Percentiles rank a stretch among this genome's conserved stretches.
These are phyloP conservation scores for Tetraselmis chui DNA, from an alignment of 139 green algal genomes.

Conservation along the genomic window DNA sequence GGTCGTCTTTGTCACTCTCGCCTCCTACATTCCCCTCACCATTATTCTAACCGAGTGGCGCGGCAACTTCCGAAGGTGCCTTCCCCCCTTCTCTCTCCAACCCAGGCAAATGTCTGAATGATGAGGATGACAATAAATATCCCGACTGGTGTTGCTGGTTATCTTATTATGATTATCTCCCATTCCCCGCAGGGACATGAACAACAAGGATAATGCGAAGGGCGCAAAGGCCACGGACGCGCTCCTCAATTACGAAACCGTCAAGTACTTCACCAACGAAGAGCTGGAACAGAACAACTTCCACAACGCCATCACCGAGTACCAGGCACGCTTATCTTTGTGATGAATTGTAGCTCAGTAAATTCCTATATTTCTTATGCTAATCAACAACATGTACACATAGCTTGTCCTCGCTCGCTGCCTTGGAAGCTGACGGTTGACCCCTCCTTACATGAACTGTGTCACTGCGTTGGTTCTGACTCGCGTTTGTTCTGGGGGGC, in stretches of 20 bases:
- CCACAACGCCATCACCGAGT: slow-evolving; percentile 53
- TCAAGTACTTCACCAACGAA: slow-evolving; percentile 81
- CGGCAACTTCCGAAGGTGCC: slow-evolving; percentile 54
- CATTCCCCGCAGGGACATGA: slow-evolving; percentile 42
- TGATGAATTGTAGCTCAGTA: no score
- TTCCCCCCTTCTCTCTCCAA: no score
- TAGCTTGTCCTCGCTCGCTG: neutral
- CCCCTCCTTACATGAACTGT: no score
- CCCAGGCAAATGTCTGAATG: no score
- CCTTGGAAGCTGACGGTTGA: neutral
- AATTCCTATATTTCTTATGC: neutral
- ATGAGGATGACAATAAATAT: no score
- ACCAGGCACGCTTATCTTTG: no score
- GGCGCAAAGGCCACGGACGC: slow-evolving; percentile 67
- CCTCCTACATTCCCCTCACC: slow-evolving; percentile 83
- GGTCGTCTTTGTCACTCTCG: slow-evolving; percentile 74
- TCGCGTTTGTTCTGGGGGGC: no score
- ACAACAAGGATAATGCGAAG: slow-evolving; percentile 66
- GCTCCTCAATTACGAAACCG: slow-evolving; percentile 87
- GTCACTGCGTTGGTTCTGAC: no score
- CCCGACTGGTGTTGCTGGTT: no score
- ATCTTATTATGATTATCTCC: no score
- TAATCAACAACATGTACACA: neutral
- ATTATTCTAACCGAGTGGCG: slow-evolving; percentile 77
- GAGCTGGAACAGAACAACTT: slow-evolving; percentile 52